phyloP scores from a whole-genome alignment of 768 basidiomycete species.

The Naganishia friedmannii region DNA sequence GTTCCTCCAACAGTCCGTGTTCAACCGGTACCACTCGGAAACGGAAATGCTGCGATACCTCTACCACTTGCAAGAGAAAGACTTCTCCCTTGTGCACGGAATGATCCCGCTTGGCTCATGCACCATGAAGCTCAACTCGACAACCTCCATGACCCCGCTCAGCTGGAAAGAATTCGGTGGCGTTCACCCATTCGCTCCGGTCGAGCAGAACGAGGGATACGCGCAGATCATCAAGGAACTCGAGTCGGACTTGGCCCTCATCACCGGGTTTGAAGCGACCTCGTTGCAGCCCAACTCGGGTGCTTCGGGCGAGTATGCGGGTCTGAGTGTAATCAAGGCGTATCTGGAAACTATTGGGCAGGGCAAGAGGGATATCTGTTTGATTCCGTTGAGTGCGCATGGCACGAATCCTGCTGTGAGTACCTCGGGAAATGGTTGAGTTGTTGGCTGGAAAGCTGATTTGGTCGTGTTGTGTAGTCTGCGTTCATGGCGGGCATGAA shows the following conservation, averaged over 20 bases:
- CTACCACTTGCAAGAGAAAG: conserved; percentile 87
- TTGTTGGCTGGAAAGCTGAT: conserved; percentile 55
- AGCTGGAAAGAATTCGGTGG: conserved; percentile 88
- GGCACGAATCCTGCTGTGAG: conserved; percentile 85
- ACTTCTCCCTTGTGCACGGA: conserved; percentile 87
- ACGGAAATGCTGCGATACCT: conserved; percentile 98
- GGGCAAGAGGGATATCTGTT: conserved; percentile 78
- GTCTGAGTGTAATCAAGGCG: conserved; percentile 88
- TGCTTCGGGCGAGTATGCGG: conserved; percentile 94
- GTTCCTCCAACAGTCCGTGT: conserved; percentile 81
- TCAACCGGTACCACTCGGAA: conserved; percentile 95
- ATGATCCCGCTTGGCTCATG: conserved; percentile 96
- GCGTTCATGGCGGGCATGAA: conserved; percentile 96
- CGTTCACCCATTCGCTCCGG: conserved; percentile 89
- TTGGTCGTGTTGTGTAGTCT: conserved; percentile 53
- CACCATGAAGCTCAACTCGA: conserved; percentile 98
- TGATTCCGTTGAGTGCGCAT: conserved; percentile 93
- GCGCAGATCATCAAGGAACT: conserved; percentile 80
- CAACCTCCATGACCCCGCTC: conserved; percentile 93
- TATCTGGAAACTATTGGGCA: conserved; percentile 89
- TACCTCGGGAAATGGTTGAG: not conserved
- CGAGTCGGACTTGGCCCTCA: conserved; percentile 81
- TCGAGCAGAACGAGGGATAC: conserved; percentile 86
- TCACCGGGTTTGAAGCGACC: conserved; percentile 94
- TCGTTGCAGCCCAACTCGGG: conserved; percentile 99